These are phyloP conservation scores for Monosporascus cannonballus DNA, from an alignment of 2,329 filamentous ascomycete genomes.

Conservation along the genomic window DNA sequence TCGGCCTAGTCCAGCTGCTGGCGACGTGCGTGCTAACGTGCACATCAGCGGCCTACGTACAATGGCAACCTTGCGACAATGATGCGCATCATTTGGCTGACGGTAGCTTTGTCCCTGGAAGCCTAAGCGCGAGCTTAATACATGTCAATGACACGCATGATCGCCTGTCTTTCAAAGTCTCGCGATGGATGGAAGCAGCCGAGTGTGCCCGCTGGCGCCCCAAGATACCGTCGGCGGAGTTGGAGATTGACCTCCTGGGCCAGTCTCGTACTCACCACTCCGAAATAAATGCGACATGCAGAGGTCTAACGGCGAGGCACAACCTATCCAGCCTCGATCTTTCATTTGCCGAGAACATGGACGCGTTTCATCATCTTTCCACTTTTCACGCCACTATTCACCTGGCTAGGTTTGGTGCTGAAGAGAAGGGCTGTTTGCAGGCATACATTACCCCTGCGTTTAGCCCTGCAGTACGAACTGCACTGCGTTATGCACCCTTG, in stretches of 20 bases:
- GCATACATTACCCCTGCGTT: conserved; percentile 13
- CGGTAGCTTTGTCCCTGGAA: neutral
- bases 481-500: conserved; percentile 9
- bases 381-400: conserved; percentile 9
- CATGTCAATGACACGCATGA: conserved; percentile 3
- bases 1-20: neutral
- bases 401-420: conserved; percentile 1
- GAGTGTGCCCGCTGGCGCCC: neutral
- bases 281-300: neutral
- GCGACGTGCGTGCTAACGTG: neutral
- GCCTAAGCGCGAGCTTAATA: neutral
- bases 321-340: neutral
- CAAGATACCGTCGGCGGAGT: neutral
- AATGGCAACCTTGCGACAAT: conserved; percentile 10
- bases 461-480: neutral
- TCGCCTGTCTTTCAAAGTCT: conserved; percentile 1
- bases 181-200: neutral
- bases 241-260: conserved; percentile 1
- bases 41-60: conserved; percentile 10
- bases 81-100: neutral
- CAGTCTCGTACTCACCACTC: neutral
- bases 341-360: conserved; percentile 3
- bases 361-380: conserved; percentile 5
- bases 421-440: conserved; percentile 7
- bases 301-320: neutral